These are phyloP conservation scores for Metroxylon sagu DNA, from an alignment of 176 grass and related monocot species.

Conservation along the genomic window DNA sequence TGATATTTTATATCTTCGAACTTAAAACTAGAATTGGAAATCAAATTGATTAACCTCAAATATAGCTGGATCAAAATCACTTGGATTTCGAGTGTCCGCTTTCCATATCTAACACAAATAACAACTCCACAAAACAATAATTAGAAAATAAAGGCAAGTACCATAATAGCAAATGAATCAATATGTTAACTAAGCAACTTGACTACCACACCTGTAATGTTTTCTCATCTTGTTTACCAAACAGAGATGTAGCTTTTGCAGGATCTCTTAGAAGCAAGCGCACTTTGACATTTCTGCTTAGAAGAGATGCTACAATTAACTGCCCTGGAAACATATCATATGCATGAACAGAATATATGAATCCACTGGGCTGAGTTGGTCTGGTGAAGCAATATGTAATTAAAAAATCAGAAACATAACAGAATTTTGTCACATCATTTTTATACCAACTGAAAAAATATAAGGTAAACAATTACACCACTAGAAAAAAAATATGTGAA, in stretches of 20 bases:
- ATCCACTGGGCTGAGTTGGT: background rate
- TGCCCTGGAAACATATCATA: slow-evolving; percentile 45
- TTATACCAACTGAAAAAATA: no score
- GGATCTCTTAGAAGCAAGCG: slow-evolving; percentile 74
- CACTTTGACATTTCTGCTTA: slow-evolving; percentile 76
- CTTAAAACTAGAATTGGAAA: slow-evolving; percentile 6
- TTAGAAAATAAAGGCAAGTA: no score
- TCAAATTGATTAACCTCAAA: slow-evolving; percentile 56
- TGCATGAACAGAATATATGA: background rate
- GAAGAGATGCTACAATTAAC: slow-evolving; percentile 77
- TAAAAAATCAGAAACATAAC: no score
- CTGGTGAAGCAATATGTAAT: background rate
- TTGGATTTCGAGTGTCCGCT: slow-evolving; percentile 63
- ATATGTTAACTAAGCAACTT: background rate
- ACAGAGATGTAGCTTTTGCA: slow-evolving; percentile 56
- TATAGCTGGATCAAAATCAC: slow-evolving; percentile 54
- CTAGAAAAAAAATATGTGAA: no score
- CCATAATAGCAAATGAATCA: no score
- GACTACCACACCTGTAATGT: slow-evolving; percentile 32
- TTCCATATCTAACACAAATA: slow-evolving; percentile 42
- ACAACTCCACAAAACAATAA: background rate
- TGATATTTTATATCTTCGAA: background rate
- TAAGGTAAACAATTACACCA: no score
- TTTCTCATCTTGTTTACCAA: slow-evolving; percentile 68
- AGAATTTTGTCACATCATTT: no score